Conservation (phyloP, 345 rosid genomes). For the Eucalyptus cloeziana region DNA sequence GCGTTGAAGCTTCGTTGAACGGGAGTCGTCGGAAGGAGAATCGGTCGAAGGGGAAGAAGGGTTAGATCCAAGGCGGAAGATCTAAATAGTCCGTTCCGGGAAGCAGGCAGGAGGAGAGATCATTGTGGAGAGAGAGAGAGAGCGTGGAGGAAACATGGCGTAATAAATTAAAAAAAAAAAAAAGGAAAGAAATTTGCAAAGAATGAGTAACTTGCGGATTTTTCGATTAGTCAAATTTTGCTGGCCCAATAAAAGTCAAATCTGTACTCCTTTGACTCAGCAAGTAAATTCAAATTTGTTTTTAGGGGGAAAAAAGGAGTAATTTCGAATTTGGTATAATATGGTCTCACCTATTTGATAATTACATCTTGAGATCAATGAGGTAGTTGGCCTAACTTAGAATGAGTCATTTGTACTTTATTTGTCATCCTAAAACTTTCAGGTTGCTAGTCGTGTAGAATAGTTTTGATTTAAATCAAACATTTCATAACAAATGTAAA, state of each 20-base stretch:
- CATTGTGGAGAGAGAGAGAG: no score
- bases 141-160: neutral
- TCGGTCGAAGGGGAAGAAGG: neutral
- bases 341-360: neutral
- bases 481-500: rapidly evolving
- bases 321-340: neutral
- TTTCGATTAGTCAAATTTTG: neutral
- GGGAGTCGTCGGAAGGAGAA: neutral
- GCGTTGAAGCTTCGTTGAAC: neutral
- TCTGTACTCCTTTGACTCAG: neutral
- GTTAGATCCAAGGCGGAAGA: neutral
- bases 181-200: neutral
- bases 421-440: neutral
- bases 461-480: rapidly evolving
- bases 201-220: neutral
- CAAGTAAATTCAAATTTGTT: neutral
- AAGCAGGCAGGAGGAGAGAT: neutral
- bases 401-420: neutral
- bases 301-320: neutral
- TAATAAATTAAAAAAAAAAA: neutral
- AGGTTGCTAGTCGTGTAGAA: rapidly evolving
- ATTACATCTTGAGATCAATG: neutral
- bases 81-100: neutral
- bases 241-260: neutral
- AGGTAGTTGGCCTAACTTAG: neutral